Conservation (phyloP, 192 early-diverging fungal genomes). For the Geranomyces variabilis region DNA sequence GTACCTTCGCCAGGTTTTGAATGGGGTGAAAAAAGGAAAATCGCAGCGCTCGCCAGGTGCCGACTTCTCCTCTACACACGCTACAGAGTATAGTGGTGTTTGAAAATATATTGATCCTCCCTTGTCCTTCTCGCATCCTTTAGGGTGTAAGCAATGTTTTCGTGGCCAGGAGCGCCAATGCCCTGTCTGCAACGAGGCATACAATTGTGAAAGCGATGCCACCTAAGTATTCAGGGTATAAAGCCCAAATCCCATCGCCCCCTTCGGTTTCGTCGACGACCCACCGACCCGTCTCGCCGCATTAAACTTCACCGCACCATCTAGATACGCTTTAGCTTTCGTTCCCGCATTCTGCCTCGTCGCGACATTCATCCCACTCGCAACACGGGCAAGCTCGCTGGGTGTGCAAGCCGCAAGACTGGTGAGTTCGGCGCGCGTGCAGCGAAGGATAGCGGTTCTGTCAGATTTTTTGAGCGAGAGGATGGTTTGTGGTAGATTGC, state of each 20-base stretch:
- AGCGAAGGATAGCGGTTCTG: conserved; percentile 1
- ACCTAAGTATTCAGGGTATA: neutral
- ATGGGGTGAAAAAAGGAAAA: too few relatives aligned
- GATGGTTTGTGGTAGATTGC: neutral
- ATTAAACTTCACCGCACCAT: neutral
- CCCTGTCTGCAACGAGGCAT: too few relatives aligned
- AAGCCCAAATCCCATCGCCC: neutral
- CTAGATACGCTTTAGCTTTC: neutral
- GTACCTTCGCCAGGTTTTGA: too few relatives aligned
- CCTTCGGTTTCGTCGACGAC: conserved; percentile 1
- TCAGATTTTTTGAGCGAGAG: neutral
- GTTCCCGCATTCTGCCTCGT: neutral
- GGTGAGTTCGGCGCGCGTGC: neutral
- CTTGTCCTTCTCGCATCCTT: too few relatives aligned
- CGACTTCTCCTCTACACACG: too few relatives aligned
- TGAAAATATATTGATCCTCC: too few relatives aligned
- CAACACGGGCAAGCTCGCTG: neutral
- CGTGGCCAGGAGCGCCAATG: too few relatives aligned
- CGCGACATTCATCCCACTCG: neutral
- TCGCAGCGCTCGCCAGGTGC: too few relatives aligned
- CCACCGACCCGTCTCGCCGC: neutral
- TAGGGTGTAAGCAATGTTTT: too few relatives aligned
- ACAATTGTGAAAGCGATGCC: too few relatives aligned
- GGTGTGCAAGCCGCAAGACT: neutral
- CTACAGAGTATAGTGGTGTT: too few relatives aligned